These are phyloP conservation scores for Nicotiana noctiflora DNA, from an alignment of 257 asterid genomes.

Conservation along the genomic window DNA sequence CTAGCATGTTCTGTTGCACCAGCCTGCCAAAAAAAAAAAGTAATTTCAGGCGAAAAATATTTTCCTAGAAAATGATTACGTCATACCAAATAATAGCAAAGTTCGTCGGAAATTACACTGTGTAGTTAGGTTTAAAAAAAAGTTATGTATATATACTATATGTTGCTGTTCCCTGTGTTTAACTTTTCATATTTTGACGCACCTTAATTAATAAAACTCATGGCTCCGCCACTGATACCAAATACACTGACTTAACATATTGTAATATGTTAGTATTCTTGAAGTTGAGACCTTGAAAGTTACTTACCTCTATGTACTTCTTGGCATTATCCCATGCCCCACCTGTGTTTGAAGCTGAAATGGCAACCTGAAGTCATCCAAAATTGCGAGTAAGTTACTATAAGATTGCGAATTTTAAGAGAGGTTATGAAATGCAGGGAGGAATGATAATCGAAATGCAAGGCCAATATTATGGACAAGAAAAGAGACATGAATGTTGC, in stretches of 20 bases:
- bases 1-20: constrained; percentile 60
- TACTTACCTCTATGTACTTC: constrained; percentile 57
- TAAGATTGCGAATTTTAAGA: not conserved
- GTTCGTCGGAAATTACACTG: too few species aligned
- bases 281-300: not conserved
- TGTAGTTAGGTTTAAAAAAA: too few species aligned
- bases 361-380: constrained; percentile 37
- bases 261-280: not conserved
- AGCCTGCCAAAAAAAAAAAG: constrained; percentile 26
- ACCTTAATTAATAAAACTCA: too few species aligned
- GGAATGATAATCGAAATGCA: not conserved
- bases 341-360: constrained; percentile 65
- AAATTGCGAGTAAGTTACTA: not conserved
- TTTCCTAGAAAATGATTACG: not conserved
- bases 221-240: not conserved
- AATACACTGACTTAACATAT: not conserved
- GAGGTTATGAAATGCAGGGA: not conserved
- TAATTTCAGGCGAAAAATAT: not conserved
- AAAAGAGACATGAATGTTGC: not conserved
- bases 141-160: too few species aligned
- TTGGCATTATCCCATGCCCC: constrained; percentile 75
- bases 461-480: too few species aligned
- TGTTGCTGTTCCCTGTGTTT: too few species aligned
- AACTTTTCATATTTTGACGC: too few species aligned
- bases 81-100: not conserved